These are phyloP conservation scores for Microbotryum silenes-acaulis DNA, from an alignment of 1,284 basidiomycete species.

Conservation along the genomic window DNA sequence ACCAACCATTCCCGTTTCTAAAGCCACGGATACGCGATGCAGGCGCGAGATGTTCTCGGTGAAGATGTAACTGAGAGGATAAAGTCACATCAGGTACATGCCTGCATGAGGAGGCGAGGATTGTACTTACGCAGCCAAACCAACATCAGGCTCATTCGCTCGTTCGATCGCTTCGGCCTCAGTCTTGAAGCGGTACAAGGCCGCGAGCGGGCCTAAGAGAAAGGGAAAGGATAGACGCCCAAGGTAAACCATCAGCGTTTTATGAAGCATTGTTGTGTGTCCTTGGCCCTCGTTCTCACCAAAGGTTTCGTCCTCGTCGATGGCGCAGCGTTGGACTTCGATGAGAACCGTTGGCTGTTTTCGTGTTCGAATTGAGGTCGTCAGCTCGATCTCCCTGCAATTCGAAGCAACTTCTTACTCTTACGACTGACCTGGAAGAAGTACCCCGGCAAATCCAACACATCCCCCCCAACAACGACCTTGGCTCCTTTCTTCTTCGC, in stretches of 20 bases:
- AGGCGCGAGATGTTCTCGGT: slow-evolving; percentile 80
- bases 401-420: neutral
- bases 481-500: slow-evolving; percentile 75
- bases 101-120: neutral
- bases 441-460: slow-evolving; percentile 14
- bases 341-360: slow-evolving; percentile 31
- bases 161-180: slow-evolving; percentile 83
- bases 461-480: slow-evolving; percentile 75
- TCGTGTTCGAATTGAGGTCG: neutral
- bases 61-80: slow-evolving; percentile 61
- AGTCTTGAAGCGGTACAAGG: slow-evolving; percentile 58
- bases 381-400: neutral
- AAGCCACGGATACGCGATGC: slow-evolving; percentile 93
- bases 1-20: slow-evolving; percentile 87
- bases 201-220: slow-evolving; percentile 30
- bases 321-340: slow-evolving; percentile 30
- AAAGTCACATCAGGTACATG: neutral
- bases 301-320: slow-evolving; percentile 36
- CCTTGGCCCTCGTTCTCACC: slow-evolving; percentile 4
- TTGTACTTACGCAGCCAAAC: slow-evolving; percentile 59
- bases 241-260: too few relatives aligned
- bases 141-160: slow-evolving; percentile 77
- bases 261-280: neutral
- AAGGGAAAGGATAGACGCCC: too few relatives aligned
- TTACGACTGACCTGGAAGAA: slow-evolving; percentile 14